Percentiles rank a stretch among this genome's conserved stretches.
Evolutionary conservation across 169 alveolate species (phyloP).

Genomic region (Plasmodium gonderi): DNA sequence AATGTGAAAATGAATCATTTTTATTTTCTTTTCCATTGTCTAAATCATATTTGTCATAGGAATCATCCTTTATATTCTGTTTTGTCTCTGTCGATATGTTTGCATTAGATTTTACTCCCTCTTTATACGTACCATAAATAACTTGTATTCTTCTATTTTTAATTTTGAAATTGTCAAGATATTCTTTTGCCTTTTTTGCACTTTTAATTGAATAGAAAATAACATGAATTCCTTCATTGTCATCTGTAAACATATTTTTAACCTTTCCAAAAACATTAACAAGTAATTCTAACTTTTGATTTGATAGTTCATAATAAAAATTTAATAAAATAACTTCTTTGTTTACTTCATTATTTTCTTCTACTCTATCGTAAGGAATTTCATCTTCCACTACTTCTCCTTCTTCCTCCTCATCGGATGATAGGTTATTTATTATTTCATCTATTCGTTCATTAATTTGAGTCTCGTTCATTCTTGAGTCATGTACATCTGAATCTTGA

Average conservation of each 20-base stretch:
- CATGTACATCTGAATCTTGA: not conserved
- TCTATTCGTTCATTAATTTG: constrained; percentile 32
- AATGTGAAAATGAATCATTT: not conserved
- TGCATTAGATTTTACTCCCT: too few species aligned
- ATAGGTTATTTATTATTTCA: not conserved
- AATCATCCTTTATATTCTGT: not conserved
- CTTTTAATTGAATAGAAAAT: not conserved
- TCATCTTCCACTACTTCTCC: constrained; percentile 73
- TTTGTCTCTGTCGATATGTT: too few species aligned
- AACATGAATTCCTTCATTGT: constrained; percentile 44
- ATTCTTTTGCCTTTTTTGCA: constrained; percentile 48
- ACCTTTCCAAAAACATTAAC: constrained; percentile 39
- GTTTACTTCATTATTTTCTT: constrained; percentile 19
- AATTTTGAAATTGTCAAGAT: constrained; percentile 35
- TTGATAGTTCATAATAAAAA: constrained; percentile 23
- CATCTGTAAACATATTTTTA: constrained; percentile 10
- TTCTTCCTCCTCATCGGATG: constrained; percentile 70
- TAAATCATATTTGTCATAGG: not conserved
- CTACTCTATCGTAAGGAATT: constrained; percentile 66
- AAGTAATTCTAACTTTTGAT: not conserved
- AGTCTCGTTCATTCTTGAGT: not conserved
- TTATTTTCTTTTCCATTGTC: not conserved
- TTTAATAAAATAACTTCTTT: constrained; percentile 48
- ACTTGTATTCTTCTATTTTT: constrained; percentile 65
- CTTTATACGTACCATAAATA: constrained; percentile 6